Base-by-base conservation (phyloP, 225 moss, liverwort and hornwort species). In the Pleurozium schreberi region DNA sequence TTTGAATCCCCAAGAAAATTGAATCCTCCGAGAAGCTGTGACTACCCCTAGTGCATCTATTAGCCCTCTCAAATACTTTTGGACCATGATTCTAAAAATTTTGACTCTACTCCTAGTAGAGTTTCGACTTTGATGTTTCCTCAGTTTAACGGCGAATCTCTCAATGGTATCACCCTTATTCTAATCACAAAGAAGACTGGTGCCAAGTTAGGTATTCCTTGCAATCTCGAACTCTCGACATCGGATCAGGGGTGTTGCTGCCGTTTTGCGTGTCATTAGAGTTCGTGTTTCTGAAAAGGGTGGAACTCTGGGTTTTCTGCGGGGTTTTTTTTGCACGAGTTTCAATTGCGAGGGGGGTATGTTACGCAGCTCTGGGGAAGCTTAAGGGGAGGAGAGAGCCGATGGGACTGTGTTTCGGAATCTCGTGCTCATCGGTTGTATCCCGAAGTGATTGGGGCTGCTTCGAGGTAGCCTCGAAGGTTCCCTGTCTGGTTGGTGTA, bases 391-490 rank as follows among this genome's bases (percentile, higher is more conserved):
- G 7, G 36, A 27, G 58, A 27, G n/a, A 79, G 26, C n/a, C 58
- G n/a, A 81, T 81, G 31, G 61, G 0, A 21, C 0, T 21, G 59
- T 9, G 43, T 81, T 58, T 12, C 6, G 14, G 9, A 0, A 0
- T 0, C 0, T 0, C 0, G 0, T 3, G 6, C 2, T 5, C 86
- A 87, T 78, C 65, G 8, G 40, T 7, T 42, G 42, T 4, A 9
- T 1, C 12, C 78, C 66, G 33, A n/a, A n/a, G n/a, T 5, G 12
- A 9, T 1, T 2, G 27, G 81, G 21, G 1, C 6, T 8, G 2
- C 14, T 0, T 28, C 1, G 5, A 0, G 2, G 47, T 8, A 25
- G 14, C 19, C 5, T n/a, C 6, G 0, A 3, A 0, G 4, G 0
- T 9, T 0, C 0, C 0, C 27, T 4, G 80, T 71, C 60, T 87